Conservation (phyloP, 106 monocot species). For the Dendrobium nobile region DNA sequence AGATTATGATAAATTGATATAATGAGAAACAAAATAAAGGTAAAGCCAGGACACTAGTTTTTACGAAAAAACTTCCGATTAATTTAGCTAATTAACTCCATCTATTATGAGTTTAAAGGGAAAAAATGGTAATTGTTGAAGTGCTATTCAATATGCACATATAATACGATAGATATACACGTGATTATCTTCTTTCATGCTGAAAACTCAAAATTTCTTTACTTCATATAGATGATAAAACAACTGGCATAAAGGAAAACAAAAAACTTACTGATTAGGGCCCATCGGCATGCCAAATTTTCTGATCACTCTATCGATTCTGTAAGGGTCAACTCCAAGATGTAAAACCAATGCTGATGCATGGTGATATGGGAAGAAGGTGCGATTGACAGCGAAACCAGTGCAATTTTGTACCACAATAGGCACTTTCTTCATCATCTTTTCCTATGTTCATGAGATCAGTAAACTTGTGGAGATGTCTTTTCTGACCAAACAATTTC, state of each 20-base stretch:
- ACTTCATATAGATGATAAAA: too few species aligned
- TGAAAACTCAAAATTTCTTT: too few species aligned
- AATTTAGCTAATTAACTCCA: background rate
- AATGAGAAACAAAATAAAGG: too few species aligned
- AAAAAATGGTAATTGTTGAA: background rate
- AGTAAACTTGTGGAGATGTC: constrained; percentile 81
- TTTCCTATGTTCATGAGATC: constrained; percentile 82
- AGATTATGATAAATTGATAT: background rate
- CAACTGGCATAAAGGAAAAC: constrained; percentile 50
- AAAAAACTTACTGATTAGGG: constrained; percentile 75
- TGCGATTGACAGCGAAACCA: constrained; percentile 84
- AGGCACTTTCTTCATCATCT: constrained; percentile 80
- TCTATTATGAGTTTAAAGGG: background rate
- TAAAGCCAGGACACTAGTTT: background rate
- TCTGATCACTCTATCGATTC: constrained; percentile 68
- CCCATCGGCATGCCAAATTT: constrained; percentile 92
- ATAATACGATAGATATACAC: too few species aligned
- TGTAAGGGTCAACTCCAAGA: constrained; percentile 73
- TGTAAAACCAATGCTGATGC: constrained; percentile 44
- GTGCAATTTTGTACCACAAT: constrained; percentile 87
- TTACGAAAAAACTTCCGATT: background rate
- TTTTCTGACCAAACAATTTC: constrained; percentile 82
- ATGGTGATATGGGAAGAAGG: constrained; percentile 81
- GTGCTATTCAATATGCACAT: too few species aligned
- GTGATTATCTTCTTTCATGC: too few species aligned